Evolutionary conservation across 192 early-diverging fungal species (phyloP), one percentile per base, ranked within the genome.

Genomic region (Umbelopsis sp.): DNA sequence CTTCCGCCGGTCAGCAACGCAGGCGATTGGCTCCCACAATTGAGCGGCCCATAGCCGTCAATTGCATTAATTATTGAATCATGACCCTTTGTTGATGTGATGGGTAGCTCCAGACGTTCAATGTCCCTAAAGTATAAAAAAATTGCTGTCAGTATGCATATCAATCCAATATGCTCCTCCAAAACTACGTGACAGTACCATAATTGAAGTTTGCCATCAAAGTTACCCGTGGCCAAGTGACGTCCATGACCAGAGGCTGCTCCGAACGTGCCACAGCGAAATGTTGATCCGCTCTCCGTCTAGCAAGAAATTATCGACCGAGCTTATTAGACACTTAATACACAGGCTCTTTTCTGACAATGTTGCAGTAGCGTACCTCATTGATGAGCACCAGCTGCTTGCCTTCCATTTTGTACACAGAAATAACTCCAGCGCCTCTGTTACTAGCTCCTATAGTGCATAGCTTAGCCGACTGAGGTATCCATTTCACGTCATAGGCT

Each of bases 191-290:
- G 30, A 49, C 45, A 25, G n/a, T 70, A 80, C 78, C 78, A 80
- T 41, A 76, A 46, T 51, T 80, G 74, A 55, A 92, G 49, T 27
- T 80, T 70, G 23, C 91, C 91, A 13, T 80, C 76, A 75, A 91
- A 92, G 66, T 91, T 85, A 3, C 91, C 91, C 1, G 89, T 92
- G 13, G 88, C 91, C 30, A 92, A 68, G 41, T 91, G 81, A 30
- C 87, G 77, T n/a, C 61, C 45, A 37, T 77, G 69, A 13, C 83
- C 64, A 0, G 84, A 74, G 10, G 87, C 78, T 6, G 84, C 85
- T 12, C 79, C 84, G 58, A 92, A 89, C 0, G 88, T 80, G 22
- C 71, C 61, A 81, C 65, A 85, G 74, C 78, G 87, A 81, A 81
- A 80, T 81, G 84, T 85, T 71, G 22, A 84, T 75, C 52, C 76